Evolutionary conservation across 768 basidiomycete species (phyloP).

Genomic region (Lepiota brunneoincarnata): DNA sequence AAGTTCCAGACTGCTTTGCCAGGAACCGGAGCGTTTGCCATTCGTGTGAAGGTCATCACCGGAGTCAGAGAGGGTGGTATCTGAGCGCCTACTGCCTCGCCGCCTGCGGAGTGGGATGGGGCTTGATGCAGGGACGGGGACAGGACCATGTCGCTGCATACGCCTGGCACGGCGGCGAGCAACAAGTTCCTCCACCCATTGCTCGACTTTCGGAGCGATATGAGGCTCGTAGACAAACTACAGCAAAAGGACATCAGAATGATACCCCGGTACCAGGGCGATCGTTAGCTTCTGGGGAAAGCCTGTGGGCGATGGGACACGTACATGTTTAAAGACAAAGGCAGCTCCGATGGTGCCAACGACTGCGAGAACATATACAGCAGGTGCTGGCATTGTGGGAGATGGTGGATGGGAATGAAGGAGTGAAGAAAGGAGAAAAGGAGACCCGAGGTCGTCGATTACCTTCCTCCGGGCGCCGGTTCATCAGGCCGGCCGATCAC

Average conservation of each 20-base stretch:
- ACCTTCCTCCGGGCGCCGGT: not conserved
- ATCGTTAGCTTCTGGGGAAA: not conserved
- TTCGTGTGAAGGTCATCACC: conserved; percentile 17
- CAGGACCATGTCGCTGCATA: conserved; percentile 20
- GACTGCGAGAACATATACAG: conserved; percentile 49
- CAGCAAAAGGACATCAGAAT: conserved; percentile 14
- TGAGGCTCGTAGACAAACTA: conserved; percentile 73
- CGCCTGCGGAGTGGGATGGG: conserved; percentile 17
- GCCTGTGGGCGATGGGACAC: conserved; percentile 14
- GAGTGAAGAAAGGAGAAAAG: not conserved
- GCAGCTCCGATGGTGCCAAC: conserved; percentile 47
- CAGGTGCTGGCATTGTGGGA: conserved; percentile 34
- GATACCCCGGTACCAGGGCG: conserved; percentile 15
- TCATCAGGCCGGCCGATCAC: not conserved
- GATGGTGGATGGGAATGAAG: not conserved
- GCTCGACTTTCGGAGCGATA: conserved; percentile 58
- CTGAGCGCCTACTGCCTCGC: conserved; percentile 22
- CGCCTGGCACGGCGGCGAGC: conserved; percentile 30
- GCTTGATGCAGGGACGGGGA: conserved; percentile 18
- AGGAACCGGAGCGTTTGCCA: conserved; percentile 15
- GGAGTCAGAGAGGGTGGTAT: conserved; percentile 13
- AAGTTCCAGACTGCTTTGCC: conserved; percentile 36
- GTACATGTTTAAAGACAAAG: conserved; percentile 59
- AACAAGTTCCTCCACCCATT: conserved; percentile 39
- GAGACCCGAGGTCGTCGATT: conserved; percentile 2